Conservation (phyloP, 2,329 filamentous ascomycete species). For the Aspergillus pseudonomiae region DNA sequence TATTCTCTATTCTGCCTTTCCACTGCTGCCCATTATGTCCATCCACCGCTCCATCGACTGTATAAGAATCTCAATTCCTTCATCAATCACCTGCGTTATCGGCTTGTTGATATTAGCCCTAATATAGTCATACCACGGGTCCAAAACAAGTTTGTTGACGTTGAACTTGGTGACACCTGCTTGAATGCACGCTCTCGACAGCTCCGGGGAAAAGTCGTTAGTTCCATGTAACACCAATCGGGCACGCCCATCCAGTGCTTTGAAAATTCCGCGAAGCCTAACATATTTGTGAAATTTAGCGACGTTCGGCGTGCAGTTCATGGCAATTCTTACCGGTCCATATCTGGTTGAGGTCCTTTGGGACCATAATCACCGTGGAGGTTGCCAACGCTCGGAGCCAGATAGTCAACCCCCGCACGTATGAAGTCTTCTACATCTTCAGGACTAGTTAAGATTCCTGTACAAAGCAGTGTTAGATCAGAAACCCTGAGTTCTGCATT, state of each 20-base stretch:
- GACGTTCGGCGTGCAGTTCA: not conserved
- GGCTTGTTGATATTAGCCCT: conserved; percentile 49
- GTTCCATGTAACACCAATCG: conserved; percentile 59
- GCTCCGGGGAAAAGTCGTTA: conserved; percentile 55
- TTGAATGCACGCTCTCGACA: conserved; percentile 54
- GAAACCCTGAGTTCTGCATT: not conserved
- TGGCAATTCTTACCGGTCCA: conserved; percentile 10
- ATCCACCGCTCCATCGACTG: conserved; percentile 55
- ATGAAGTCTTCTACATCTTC: conserved; percentile 71
- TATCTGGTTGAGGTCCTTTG: conserved; percentile 60
- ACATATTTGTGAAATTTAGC: conserved; percentile 39
- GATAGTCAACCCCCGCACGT: conserved; percentile 67
- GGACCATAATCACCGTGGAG: conserved; percentile 71
- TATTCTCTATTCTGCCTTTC: conserved; percentile 5
- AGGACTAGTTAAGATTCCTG: conserved; percentile 61
- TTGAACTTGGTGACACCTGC: conserved; percentile 58
- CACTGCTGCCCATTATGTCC: conserved; percentile 43
- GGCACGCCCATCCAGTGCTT: conserved; percentile 50
- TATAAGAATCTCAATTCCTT: conserved; percentile 54
- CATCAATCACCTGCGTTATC: conserved; percentile 54
- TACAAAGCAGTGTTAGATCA: not conserved
- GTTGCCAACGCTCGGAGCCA: conserved; percentile 73
- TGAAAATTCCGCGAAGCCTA: conserved; percentile 51
- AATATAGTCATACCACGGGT: conserved; percentile 45
- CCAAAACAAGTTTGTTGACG: conserved; percentile 57